phyloP scores from a whole-genome alignment of 2,329 filamentous ascomycete genomes.

The Botryotinia globosa region DNA sequence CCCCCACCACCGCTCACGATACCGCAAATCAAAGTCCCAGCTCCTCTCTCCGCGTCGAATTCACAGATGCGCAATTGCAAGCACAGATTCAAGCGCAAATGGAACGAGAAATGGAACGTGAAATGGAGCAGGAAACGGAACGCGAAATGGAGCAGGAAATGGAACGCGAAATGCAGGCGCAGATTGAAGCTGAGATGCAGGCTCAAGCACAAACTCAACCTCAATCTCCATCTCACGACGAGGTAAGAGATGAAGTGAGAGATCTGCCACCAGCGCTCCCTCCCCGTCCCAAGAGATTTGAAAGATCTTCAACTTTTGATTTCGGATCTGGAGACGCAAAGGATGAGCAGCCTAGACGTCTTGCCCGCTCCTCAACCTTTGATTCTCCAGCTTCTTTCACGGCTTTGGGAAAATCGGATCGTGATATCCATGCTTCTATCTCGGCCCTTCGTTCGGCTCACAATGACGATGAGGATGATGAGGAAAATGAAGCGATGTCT shows the following conservation, averaged over 20 bases:
- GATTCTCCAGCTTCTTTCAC: background rate
- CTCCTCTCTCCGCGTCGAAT: background rate
- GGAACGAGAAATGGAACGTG: background rate
- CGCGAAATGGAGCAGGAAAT: background rate
- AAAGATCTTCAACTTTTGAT: background rate
- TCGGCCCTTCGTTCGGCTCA: background rate
- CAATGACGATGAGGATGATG: background rate
- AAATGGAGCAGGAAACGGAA: background rate
- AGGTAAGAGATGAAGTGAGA: background rate
- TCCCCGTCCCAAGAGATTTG: background rate
- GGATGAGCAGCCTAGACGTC: background rate
- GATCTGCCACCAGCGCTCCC: background rate
- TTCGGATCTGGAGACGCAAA: background rate
- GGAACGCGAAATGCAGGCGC: constrained; percentile 1
- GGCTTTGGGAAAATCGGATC: background rate
- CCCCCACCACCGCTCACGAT: background rate
- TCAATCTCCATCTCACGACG: background rate
- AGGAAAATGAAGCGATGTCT: constrained; percentile 1
- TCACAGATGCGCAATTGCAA: constrained; percentile 8
- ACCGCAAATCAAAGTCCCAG: background rate
- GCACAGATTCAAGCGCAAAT: constrained; percentile 2
- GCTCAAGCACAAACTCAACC: background rate
- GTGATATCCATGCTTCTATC: background rate
- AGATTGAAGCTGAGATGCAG: background rate
- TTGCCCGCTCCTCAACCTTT: background rate